Base-by-base conservation (phyloP, 225 moss, liverwort and hornwort species). In the Physcomitrellopsis africana region DNA sequence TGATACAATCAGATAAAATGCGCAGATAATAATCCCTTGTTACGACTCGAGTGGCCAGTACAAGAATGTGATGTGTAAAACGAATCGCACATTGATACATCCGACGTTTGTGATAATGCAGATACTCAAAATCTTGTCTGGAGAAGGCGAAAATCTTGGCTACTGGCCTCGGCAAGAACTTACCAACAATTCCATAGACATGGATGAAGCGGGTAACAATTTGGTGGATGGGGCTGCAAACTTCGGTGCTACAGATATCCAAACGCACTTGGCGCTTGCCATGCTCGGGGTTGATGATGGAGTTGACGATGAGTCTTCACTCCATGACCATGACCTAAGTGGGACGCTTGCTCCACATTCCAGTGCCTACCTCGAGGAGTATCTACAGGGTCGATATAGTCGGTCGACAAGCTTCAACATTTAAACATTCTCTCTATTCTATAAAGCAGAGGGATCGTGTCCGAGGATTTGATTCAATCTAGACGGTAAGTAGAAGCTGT, bases 201-300 rank as follows among this genome's bases (percentile, higher is more conserved):
- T 85, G 78, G 89, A 89, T 53, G 89, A 89, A 67, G 65, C 64
- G 10, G 65, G 69, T 78, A 70, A 72, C 74, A 77, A 75, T 69
- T 51, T 75, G 55, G 62, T 86, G 66, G 85, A 88, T 27, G 85
- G 86, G 45, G 72, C 79, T 79, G 76, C 79, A 8, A 60, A 74
- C 18, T 81, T 81, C 29, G 81, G 81, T 72, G 89, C 81, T 60
- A 74, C 79, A 59, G 85, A 86, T 49, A 86, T 89, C 43, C 81
- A 69, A 72, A 81, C 86, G 18, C 85, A 89, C 57, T 68, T 89
- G 54, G 89, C 89, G 46, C 81, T 89, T 41, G 89, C 89, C 26
- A 89, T 89, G 89, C 81, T 89, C 12, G 89, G 89, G 10, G 83
- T 89, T 43, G 88, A 88, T 41, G 84, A 86, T 15, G 52, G 37